Percentiles rank a stretch among this genome's conserved stretches.
phyloP scores from a whole-genome alignment of 2,329 filamentous ascomycete species.

The Calonectria fujianensis region DNA sequence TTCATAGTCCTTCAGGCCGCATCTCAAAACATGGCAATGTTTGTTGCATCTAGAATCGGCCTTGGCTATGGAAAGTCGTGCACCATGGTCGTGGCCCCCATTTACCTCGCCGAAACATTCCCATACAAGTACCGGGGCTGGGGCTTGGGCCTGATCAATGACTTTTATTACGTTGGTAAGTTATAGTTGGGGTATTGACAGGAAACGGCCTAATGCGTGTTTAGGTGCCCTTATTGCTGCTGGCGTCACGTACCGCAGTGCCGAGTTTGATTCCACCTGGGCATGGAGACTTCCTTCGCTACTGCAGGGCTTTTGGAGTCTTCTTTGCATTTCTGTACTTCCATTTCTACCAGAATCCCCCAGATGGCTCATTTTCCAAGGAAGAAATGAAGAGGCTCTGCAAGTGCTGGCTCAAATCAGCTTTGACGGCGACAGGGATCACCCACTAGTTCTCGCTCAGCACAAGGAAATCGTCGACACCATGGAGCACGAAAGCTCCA shows the following conservation, averaged over 20 bases:
- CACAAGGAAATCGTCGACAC: conserved; percentile 65
- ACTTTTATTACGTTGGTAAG: conserved; percentile 28
- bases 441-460: conserved; percentile 52
- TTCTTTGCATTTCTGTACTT: conserved; percentile 53
- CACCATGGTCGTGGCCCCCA: conserved; percentile 65
- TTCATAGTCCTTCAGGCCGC: conserved; percentile 68
- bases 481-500: conserved; percentile 18
- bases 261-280: conserved; percentile 58
- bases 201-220: background rate
- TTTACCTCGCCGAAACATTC: conserved; percentile 70
- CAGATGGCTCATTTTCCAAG: conserved; percentile 66
- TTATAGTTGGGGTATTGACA: background rate
- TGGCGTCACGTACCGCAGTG: conserved; percentile 63
- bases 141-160: conserved; percentile 36
- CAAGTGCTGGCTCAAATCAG: conserved; percentile 65
- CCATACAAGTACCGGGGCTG: conserved; percentile 53
- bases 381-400: conserved; percentile 63
- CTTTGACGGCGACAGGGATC: conserved; percentile 62
- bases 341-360: conserved; percentile 65
- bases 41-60: conserved; percentile 60
- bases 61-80: conserved; percentile 67
- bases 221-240: conserved; percentile 66
- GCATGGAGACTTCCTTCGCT: conserved; percentile 59
- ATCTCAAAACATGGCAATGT: conserved; percentile 49
- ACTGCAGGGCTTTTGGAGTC: conserved; percentile 56